A percentile compares a stretch with the other conserved stretches of the same genome.
phyloP scores from a whole-genome alignment of 495 filamentous ascomycete species.

The Bacidia gigantensis region DNA sequence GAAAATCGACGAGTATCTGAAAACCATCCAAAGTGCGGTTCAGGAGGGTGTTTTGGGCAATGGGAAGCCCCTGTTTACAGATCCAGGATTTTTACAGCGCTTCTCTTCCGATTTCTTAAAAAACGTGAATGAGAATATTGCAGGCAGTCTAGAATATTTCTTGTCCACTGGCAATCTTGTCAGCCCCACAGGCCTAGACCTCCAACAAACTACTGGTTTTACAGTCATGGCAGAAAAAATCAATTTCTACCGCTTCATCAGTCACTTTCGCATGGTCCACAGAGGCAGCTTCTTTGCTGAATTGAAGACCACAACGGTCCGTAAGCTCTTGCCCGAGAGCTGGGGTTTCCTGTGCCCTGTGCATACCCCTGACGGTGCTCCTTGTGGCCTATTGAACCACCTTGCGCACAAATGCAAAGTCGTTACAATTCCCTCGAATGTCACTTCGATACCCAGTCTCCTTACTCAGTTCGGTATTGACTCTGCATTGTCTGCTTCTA shows the following conservation, averaged over 20 bases:
- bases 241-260: conserved; percentile 97
- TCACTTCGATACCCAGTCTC: conserved; percentile 54
- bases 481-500: conserved; percentile 54
- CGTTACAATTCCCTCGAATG: conserved; percentile 54
- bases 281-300: conserved; percentile 97
- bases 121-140: conserved; percentile 76
- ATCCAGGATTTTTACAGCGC: conserved; percentile 58
- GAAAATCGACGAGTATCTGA: conserved; percentile 74
- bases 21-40: conserved; percentile 42
- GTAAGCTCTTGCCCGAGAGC: conserved; percentile 89
- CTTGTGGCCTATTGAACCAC: conserved; percentile 91
- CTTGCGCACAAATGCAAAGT: conserved; percentile 91
- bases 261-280: conserved; percentile 98
- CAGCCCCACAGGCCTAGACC: conserved; percentile 79
- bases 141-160: conserved; percentile 80
- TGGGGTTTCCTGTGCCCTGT: conserved; percentile 98
- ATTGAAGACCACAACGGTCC: conserved; percentile 89
- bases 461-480: conserved; percentile 66
- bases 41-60: conserved; percentile 60
- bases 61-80: conserved; percentile 48
- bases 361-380: conserved; percentile 90
- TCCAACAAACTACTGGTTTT: conserved; percentile 89
- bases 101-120: conserved; percentile 64
- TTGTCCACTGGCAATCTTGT: conserved; percentile 87
- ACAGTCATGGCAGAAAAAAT: conserved; percentile 97